phyloP scores from a whole-genome alignment of 441 rosid genomes.

The Macaranga tanarius region DNA sequence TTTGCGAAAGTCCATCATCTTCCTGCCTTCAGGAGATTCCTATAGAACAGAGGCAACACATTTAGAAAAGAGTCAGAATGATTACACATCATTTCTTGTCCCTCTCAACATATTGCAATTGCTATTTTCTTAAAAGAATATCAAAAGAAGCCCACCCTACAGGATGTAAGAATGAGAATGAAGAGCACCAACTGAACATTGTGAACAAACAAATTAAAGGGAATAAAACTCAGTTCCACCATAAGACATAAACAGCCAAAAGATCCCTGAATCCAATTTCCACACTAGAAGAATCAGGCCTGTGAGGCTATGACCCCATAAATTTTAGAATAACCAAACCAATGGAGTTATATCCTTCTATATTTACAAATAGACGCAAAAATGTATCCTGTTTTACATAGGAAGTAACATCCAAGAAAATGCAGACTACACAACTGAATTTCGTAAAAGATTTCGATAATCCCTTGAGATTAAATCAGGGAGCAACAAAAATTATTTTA shows the following conservation, averaged over 20 bases:
- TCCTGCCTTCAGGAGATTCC: constrained; percentile 96
- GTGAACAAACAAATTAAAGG: neutral
- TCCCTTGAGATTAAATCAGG: neutral
- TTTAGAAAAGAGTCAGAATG: neutral
- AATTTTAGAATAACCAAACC: no score
- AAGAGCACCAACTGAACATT: no score
- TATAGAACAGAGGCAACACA: constrained; percentile 27
- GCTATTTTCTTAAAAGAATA: neutral
- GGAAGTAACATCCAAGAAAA: neutral
- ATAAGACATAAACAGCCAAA: no score
- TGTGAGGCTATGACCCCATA: no score
- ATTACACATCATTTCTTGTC: neutral
- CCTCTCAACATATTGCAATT: neutral
- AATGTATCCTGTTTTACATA: neutral
- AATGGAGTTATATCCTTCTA: neutral
- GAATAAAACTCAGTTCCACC: neutral
- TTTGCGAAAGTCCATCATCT: constrained; percentile 74
- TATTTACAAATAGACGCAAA: neutral
- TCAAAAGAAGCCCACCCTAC: neutral
- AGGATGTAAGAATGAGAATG: neutral
- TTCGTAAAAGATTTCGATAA: neutral
- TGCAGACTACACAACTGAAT: neutral
- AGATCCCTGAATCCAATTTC: no score
- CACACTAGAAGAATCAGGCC: no score
- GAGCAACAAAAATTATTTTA: neutral